A percentile compares a stretch with the other conserved stretches of the same genome.
Conservation (phyloP, 495 filamentous ascomycete genomes). For the Neurospora sp. region DNA sequence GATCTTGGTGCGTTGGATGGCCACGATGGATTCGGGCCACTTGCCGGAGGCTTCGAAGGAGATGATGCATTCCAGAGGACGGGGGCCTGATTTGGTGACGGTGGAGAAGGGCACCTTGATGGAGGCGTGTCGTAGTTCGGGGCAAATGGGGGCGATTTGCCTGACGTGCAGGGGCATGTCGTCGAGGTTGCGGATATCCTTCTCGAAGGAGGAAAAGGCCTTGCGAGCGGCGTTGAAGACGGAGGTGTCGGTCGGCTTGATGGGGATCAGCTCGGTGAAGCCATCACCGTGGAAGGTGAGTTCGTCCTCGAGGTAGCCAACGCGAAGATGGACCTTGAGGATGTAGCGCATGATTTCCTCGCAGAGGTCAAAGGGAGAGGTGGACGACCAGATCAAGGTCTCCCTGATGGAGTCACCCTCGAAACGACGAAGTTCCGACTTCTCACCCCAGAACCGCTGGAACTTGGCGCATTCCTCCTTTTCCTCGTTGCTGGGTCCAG, state of each 20-base stretch:
- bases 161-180: constrained; percentile 71
- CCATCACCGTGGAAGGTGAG: constrained; percentile 53
- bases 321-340: constrained; percentile 49
- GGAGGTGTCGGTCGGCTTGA: constrained; percentile 30
- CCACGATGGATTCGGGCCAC: constrained; percentile 84
- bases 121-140: constrained; percentile 66
- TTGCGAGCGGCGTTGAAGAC: constrained; percentile 43
- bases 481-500: constrained; percentile 47
- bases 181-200: constrained; percentile 62
- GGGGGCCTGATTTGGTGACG: constrained; percentile 23
- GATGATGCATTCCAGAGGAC: constrained; percentile 54
- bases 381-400: constrained; percentile 71
- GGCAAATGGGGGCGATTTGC: constrained; percentile 60
- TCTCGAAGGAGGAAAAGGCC: constrained; percentile 62
- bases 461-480: constrained; percentile 58
- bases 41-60: constrained; percentile 89
- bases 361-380: constrained; percentile 49
- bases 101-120: constrained; percentile 39
- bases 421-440: constrained; percentile 64
- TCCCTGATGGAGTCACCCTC: constrained; percentile 65
- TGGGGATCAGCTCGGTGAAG: constrained; percentile 45
- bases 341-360: constrained; percentile 71
- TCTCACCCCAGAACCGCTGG: constrained; percentile 68
- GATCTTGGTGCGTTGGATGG: constrained; percentile 88
- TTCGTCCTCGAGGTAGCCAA: constrained; percentile 32